Evolutionary conservation across 331 rosid genomes (phyloP), one percentile per base, ranked within the genome.

Genomic region (Erythrophleum ivorense): DNA sequence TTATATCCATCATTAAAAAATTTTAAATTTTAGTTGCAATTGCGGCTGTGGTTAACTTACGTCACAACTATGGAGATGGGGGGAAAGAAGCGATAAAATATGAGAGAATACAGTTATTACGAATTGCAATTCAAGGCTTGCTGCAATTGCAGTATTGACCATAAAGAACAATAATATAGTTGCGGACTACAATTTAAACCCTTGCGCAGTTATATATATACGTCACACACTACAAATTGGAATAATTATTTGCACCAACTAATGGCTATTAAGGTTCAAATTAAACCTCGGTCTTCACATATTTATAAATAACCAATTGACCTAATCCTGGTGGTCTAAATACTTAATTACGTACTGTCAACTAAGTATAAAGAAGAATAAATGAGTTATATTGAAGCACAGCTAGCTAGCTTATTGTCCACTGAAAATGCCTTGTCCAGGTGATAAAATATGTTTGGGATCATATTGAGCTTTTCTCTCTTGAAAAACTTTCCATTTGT

Each of bases 351-450:
- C 9, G 5, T 5, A 34, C 5, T 36, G 40, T 0, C 3, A 58
- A 16, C n/a, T 50, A 50, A 15, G 19, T 63, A 0, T 13, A 36
- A 36, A 36, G 40, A 36, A 36, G 40, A 36, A 2, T 36, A 36
- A 2, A 36, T 36, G 2, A 36, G 40, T 1, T 36, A 36, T 36
- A 36, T 36, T 36, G 40, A 36, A 36, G 40, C 40, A 2, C 5
- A 36, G 40, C 40, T 36, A 36, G 40, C 2, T 2, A 49, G 12
- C 46, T 52, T 52, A 52, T 52, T 52, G 8, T 15, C 15, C 0
- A 78, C 84, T 81, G 82, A 93, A 93, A 84, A 95, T 88, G 75
- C 82, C 81, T 77, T 95, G 99, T 62, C 98, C 99, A 0, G 98
- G 97, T 13, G 98, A 81, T 64, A 95, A 69, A 77, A 93, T 85